phyloP scores from a whole-genome alignment of 768 basidiomycete genomes.

The Mycena indigotica region DNA sequence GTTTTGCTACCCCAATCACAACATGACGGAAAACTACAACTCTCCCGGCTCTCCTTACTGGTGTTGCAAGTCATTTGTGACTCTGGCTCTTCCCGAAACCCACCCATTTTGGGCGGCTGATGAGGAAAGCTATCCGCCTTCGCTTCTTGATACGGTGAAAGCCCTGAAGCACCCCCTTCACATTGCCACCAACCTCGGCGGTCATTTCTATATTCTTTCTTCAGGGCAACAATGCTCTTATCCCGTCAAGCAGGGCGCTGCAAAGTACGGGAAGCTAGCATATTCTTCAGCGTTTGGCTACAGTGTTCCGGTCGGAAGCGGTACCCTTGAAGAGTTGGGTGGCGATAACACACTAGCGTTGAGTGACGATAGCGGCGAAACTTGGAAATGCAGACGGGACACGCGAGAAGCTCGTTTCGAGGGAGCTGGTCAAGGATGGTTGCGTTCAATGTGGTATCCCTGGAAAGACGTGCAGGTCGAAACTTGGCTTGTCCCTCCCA shows the following conservation, averaged over 20 bases:
- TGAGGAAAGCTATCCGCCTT: slow-evolving; percentile 66
- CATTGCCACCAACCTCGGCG: slow-evolving; percentile 62
- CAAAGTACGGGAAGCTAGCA: slow-evolving; percentile 78
- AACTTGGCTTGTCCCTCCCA: slow-evolving; percentile 74
- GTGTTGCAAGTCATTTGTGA: slow-evolving; percentile 77
- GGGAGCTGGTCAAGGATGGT: slow-evolving; percentile 43
- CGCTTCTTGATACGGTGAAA: slow-evolving; percentile 49
- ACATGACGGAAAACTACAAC: slow-evolving; percentile 81
- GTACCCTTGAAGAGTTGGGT: slow-evolving; percentile 70
- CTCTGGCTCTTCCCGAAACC: slow-evolving; percentile 61
- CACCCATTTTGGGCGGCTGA: slow-evolving; percentile 73
- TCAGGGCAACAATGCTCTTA: slow-evolving; percentile 82
- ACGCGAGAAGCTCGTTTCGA: slow-evolving; percentile 64
- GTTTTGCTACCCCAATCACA: slow-evolving; percentile 69
- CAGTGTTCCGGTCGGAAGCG: slow-evolving; percentile 67
- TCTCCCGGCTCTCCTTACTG: slow-evolving; percentile 79
- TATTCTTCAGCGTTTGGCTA: slow-evolving; percentile 81
- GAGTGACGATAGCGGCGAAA: slow-evolving; percentile 70
- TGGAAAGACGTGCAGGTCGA: slow-evolving; percentile 74
- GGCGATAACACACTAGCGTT: slow-evolving; percentile 73
- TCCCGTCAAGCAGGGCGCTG: slow-evolving; percentile 74
- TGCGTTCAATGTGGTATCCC: slow-evolving; percentile 73
- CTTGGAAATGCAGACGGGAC: slow-evolving; percentile 68
- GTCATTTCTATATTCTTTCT: slow-evolving; percentile 71
- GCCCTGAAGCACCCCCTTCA: slow-evolving; percentile 65